phyloP scores from a whole-genome alignment of 2,329 filamentous ascomycete genomes.

The Claviceps africana region DNA sequence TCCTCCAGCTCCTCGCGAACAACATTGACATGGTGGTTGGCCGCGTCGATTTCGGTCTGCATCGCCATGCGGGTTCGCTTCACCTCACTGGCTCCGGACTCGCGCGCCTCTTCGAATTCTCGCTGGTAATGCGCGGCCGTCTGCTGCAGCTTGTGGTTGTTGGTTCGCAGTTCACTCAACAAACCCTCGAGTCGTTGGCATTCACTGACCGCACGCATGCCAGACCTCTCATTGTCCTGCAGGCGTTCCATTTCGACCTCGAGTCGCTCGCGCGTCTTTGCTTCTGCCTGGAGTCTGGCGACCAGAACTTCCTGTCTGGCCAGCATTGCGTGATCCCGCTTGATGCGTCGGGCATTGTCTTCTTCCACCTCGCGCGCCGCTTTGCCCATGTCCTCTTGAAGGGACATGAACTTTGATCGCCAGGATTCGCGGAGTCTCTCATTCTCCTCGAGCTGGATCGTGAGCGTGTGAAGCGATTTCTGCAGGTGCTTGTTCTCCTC shows the following conservation, averaged over 20 bases:
- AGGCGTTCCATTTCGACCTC: conserved; percentile 53
- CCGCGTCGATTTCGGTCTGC: conserved; percentile 68
- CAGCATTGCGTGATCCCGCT: conserved; percentile 64
- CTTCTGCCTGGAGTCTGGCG: conserved; percentile 60
- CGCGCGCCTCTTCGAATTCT: conserved; percentile 72
- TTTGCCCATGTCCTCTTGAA: conserved; percentile 76
- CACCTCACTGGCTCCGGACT: conserved; percentile 65
- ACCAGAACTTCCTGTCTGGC: conserved; percentile 71
- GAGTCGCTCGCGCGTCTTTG: conserved; percentile 52
- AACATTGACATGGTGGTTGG: conserved; percentile 74
- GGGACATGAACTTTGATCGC: conserved; percentile 66
- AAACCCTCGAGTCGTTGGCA: conserved; percentile 44
- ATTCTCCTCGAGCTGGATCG: conserved; percentile 72
- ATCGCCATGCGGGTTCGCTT: conserved; percentile 66
- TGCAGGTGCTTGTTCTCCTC: conserved; percentile 61
- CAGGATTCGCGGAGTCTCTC: conserved; percentile 72
- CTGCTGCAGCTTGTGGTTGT: conserved; percentile 61
- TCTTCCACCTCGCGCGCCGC: conserved; percentile 68
- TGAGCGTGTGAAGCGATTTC: conserved; percentile 58
- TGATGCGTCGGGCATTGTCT: conserved; percentile 66
- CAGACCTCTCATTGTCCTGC: conserved; percentile 49
- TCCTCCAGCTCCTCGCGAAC: conserved; percentile 71
- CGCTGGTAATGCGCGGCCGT: conserved; percentile 57
- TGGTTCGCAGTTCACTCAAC: conserved; percentile 43
- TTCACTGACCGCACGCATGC: conserved; percentile 49